Base-by-base conservation (phyloP, 2,329 filamentous ascomycete species). In the Pseudocercospora fuligena region DNA sequence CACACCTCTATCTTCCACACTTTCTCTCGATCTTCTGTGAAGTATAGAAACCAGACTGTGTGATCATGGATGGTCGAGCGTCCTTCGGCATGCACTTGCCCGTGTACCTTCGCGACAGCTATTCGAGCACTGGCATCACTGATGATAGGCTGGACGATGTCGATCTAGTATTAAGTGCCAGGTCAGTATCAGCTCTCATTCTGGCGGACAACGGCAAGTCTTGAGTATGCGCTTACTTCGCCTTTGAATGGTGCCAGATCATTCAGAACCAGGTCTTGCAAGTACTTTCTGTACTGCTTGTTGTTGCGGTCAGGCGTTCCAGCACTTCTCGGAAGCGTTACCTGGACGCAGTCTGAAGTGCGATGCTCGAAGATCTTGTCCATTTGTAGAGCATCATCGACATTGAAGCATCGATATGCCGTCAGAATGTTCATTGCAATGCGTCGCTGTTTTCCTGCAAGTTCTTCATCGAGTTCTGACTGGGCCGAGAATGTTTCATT, bases 241-340 rank as follows among this genome's bases (percentile, higher is more conserved):
- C 61, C 61, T 33, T 49, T 19, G 16, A 56, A 64, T 25, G 61
- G 61, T 12, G 61, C 61, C 12, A 64, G 33, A 57, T 64, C 61
- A 11, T 49, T 49, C 51, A 58, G 16, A 11, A 64, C 54, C 49
- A 64, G 16, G 2, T 31, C 51, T 25, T 64, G 53, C 11, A 64
- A 36, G 25, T 64, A 64, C 19, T 25, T 57, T 27, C 61, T 23
- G 46, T 59, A 64, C 40, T 64, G 61, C 36, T 25, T 46, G 53
- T 64, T 64, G 61, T 64, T 64, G 11, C 61, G 31, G 11, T 64
- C 61, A 1, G 53, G 61, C 1, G 25, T 31, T 36, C 53, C 33
- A 14, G 61, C 53, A 16, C 51, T 64, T 36, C 19, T 57, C 7
- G 61, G 53, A 23, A 64, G 51, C 16, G 53, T 47, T 11, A 57